phyloP scores from a whole-genome alignment of 306 rosid genomes.

The Calophaca sinica region DNA sequence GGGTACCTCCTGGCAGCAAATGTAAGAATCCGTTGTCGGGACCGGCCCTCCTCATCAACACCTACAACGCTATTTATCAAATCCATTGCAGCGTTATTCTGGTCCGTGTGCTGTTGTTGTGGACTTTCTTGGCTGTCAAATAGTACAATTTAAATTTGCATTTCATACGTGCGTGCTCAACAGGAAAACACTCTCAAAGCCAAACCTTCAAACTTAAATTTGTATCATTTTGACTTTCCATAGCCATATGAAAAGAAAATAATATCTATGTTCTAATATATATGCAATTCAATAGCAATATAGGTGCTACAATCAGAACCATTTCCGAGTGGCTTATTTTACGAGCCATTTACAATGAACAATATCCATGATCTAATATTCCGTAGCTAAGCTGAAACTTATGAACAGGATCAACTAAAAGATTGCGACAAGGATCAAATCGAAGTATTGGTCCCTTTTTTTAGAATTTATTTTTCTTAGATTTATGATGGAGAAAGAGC shows the following conservation, averaged over 20 bases:
- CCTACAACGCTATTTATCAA: constrained; percentile 89
- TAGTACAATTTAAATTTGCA: constrained; percentile 30
- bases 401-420: constrained; percentile 11
- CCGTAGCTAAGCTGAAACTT: not conserved
- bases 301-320: constrained; percentile 23
- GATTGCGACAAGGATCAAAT: not conserved
- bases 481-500: not conserved
- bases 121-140: constrained; percentile 69
- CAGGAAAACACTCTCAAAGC: constrained; percentile 31
- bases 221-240: constrained; percentile 8
- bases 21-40: constrained; percentile 95
- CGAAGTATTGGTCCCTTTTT: not conserved
- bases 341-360: constrained; percentile 14
- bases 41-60: constrained; percentile 93
- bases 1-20: constrained; percentile 95
- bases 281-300: not conserved
- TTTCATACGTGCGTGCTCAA: not conserved
- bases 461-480: not conserved
- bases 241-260: not conserved
- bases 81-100: constrained; percentile 88
- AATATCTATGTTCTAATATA: too few species aligned
- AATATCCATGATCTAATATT: not conserved
- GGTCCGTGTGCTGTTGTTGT: constrained; percentile 63
- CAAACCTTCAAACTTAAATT: constrained; percentile 27
- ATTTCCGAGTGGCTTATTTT: not conserved